Evolutionary conservation across 768 basidiomycete genomes (phyloP).

Genomic region (Peribolospora kevripleyi): DNA sequence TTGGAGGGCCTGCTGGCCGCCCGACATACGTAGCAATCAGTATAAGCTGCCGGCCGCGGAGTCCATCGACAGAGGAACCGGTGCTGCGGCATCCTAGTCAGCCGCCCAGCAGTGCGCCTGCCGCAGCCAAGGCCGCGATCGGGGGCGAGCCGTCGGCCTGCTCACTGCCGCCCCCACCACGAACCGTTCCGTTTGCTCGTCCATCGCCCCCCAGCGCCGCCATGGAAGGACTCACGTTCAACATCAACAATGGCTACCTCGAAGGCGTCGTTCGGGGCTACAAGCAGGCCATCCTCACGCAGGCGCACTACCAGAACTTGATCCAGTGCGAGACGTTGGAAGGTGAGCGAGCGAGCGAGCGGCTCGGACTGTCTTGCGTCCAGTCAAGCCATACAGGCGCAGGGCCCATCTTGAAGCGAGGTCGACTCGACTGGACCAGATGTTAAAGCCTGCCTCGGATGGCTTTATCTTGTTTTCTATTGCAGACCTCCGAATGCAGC

Average conservation of each 20-base stretch:
- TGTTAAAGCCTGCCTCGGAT: background rate
- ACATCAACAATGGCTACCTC: conserved; percentile 22
- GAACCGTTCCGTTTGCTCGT: too few relatives aligned
- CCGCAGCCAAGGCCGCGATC: too few relatives aligned
- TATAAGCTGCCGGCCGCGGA: too few relatives aligned
- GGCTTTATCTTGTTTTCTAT: background rate
- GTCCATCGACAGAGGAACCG: too few relatives aligned
- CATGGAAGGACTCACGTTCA: conserved; percentile 22
- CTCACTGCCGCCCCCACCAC: too few relatives aligned
- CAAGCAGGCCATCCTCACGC: conserved; percentile 73
- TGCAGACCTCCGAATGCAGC: conserved; percentile 77
- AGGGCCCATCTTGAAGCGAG: background rate
- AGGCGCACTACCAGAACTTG: conserved; percentile 72
- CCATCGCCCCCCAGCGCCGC: background rate
- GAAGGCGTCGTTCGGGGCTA: conserved; percentile 39
- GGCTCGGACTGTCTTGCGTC: background rate
- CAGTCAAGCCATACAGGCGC: background rate
- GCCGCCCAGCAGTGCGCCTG: too few relatives aligned
- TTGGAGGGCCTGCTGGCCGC: too few relatives aligned
- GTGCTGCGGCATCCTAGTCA: too few relatives aligned
- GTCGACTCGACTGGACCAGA: background rate
- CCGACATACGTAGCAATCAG: too few relatives aligned
- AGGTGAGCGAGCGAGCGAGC: conserved; percentile 28
- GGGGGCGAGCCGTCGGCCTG: too few relatives aligned
- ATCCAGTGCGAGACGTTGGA: conserved; percentile 94